Percentiles rank a stretch among this genome's conserved stretches.
These are phyloP conservation scores for Microcyclospora tardicrescens DNA, from an alignment of 2,329 filamentous ascomycete genomes.

Conservation along the genomic window DNA sequence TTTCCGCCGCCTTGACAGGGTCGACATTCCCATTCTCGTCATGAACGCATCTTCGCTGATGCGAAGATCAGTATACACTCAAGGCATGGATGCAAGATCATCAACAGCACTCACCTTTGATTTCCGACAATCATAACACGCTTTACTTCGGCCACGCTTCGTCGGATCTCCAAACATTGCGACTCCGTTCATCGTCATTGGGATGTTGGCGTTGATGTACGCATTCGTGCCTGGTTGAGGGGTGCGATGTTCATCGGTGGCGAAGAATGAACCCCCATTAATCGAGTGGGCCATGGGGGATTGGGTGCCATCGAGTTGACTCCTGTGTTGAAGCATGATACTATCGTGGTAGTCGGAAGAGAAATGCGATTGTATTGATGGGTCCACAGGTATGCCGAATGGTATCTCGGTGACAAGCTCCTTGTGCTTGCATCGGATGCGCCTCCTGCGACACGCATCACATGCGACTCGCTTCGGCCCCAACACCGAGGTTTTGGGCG, in stretches of 20 bases:
- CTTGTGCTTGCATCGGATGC: slow-evolving; percentile 52
- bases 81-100: slow-evolving; percentile 10
- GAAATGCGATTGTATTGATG: slow-evolving; percentile 7
- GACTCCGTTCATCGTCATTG: slow-evolving; percentile 43
- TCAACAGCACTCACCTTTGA: slow-evolving; percentile 43
- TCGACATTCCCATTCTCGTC: slow-evolving; percentile 52
- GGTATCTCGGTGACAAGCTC: slow-evolving; percentile 32
- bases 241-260: slow-evolving; percentile 2
- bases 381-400: slow-evolving; percentile 6
- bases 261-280: not conserved
- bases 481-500: slow-evolving; percentile 44
- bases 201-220: slow-evolving; percentile 22
- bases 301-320: not conserved
- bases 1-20: slow-evolving; percentile 49
- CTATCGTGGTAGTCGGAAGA: slow-evolving; percentile 15
- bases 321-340: slow-evolving; percentile 7
- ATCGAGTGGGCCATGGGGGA: slow-evolving; percentile 2
- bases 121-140: slow-evolving; percentile 53
- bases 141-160: slow-evolving; percentile 41
- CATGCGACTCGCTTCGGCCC: slow-evolving; percentile 49
- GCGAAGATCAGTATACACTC: slow-evolving; percentile 7
- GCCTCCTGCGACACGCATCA: slow-evolving; percentile 48
- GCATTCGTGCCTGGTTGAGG: slow-evolving; percentile 20
- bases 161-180: slow-evolving; percentile 39
- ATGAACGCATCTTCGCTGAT: slow-evolving; percentile 52